phyloP scores from a whole-genome alignment of 1,284 basidiomycete species.

The Nidula niveotomentosa region DNA sequence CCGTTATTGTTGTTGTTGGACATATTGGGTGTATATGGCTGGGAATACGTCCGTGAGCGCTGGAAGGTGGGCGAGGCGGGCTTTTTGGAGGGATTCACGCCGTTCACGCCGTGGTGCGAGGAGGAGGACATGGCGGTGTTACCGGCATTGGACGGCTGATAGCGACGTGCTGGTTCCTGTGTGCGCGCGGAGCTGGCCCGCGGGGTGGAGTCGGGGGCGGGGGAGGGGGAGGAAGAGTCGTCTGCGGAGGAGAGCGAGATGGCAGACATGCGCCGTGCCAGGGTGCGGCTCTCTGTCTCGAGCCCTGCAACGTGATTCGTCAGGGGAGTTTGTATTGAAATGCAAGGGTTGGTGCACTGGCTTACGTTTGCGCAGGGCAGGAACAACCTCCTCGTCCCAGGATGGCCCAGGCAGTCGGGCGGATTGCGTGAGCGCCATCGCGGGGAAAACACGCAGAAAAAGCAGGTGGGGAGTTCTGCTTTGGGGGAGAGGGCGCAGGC shows the following conservation, averaged over 20 bases:
- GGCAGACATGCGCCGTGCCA: constrained; percentile 72
- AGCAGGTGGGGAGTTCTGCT: background rate
- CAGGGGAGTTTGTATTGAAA: constrained; percentile 2
- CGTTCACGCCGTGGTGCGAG: background rate
- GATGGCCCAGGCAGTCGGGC: constrained; percentile 50
- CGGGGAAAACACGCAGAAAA: constrained; percentile 2
- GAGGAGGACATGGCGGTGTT: constrained; percentile 13
- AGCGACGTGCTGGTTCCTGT: constrained; percentile 10
- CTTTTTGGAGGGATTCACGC: background rate
- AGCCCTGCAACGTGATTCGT: constrained; percentile 46
- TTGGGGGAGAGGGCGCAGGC: too few species aligned
- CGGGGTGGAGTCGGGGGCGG: constrained; percentile 11
- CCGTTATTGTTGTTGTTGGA: constrained; percentile 18
- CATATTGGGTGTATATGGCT: constrained; percentile 44
- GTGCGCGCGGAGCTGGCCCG: constrained; percentile 13
- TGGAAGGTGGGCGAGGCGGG: constrained; percentile 16
- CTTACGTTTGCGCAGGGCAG: constrained; percentile 68
- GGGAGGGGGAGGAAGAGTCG: constrained; percentile 15
- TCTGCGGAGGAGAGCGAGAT: constrained; percentile 57
- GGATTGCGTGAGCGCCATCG: constrained; percentile 51
- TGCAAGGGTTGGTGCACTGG: constrained; percentile 11
- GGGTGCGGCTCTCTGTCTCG: constrained; percentile 68
- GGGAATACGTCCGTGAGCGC: constrained; percentile 59
- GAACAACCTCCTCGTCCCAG: constrained; percentile 74
- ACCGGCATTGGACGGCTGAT: constrained; percentile 9